These are phyloP conservation scores for Amesomyces nigricolor DNA, from an alignment of 2,329 filamentous ascomycete genomes.

Conservation along the genomic window DNA sequence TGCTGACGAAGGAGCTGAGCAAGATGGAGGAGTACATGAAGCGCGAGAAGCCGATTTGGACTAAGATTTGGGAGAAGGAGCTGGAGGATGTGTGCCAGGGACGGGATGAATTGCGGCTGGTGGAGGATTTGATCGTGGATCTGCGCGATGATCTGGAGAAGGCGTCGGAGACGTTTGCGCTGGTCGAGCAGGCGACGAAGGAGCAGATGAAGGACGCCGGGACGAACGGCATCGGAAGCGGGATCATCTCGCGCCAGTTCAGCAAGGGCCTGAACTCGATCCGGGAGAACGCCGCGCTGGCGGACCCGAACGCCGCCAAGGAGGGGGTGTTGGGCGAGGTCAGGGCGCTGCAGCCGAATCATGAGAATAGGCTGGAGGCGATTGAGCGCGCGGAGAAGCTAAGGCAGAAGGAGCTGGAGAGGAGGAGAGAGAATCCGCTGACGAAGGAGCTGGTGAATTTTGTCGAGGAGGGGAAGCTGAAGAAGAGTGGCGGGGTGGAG, in stretches of 20 bases:
- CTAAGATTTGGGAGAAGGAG: constrained; percentile 98
- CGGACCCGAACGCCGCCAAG: constrained; percentile 76
- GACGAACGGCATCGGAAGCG: constrained; percentile 43
- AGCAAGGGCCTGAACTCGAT: constrained; percentile 52
- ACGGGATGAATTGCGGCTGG: constrained; percentile 87
- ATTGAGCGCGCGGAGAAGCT: constrained; percentile 96
- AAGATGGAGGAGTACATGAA: constrained; percentile 90
- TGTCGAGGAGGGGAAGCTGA: constrained; percentile 83
- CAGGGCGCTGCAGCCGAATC: constrained; percentile 86
- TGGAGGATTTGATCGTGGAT: constrained; percentile 91
- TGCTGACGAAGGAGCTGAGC: constrained; percentile 78
- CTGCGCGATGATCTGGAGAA: constrained; percentile 93
- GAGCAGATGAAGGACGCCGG: constrained; percentile 81
- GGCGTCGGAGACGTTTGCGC: constrained; percentile 83
- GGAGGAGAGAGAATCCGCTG: constrained; percentile 66
- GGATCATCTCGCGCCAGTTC: constrained; percentile 39
- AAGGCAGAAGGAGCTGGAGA: constrained; percentile 80
- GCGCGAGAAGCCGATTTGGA: constrained; percentile 93
- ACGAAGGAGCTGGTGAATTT: constrained; percentile 81
- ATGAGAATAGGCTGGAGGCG: constrained; percentile 86
- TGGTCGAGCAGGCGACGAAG: constrained; percentile 97
- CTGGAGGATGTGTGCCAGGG: constrained; percentile 94
- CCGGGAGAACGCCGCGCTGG: constrained; percentile 35
- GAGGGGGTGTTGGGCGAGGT: constrained; percentile 91
- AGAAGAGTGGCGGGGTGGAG: constrained; percentile 93